phyloP scores from a whole-genome alignment of 768 basidiomycete species.

The Pilatotrama ljubarskyi region DNA sequence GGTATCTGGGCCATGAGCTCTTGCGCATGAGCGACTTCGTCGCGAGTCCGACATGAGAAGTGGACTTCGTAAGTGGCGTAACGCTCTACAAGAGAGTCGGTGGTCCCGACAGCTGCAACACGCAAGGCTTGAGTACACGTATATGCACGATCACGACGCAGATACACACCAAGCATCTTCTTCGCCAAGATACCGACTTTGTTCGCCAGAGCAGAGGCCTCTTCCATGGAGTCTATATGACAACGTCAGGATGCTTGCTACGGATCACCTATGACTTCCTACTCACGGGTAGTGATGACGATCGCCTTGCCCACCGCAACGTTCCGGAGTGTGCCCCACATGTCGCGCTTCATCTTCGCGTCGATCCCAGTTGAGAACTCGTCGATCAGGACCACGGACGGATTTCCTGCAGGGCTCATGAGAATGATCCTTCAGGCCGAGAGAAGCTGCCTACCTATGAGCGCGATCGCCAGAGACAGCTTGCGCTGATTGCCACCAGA shows the following conservation, averaged over 20 bases:
- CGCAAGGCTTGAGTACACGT: not conserved
- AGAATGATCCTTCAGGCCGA: too few species aligned
- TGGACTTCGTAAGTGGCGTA: constrained; percentile 79
- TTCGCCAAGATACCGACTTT: constrained; percentile 78
- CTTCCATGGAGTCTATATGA: constrained; percentile 74
- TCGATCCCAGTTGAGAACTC: constrained; percentile 85
- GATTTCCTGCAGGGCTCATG: constrained; percentile 53
- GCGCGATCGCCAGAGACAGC: constrained; percentile 70
- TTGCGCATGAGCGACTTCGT: constrained; percentile 58
- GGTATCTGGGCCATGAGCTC: constrained; percentile 62
- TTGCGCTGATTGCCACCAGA: constrained; percentile 84
- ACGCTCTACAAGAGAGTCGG: constrained; percentile 58
- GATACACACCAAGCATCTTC: constrained; percentile 57
- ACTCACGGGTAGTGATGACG: constrained; percentile 69
- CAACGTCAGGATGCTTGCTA: too few species aligned
- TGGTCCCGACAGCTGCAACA: constrained; percentile 62
- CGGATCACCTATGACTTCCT: too few species aligned
- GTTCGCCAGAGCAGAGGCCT: constrained; percentile 74
- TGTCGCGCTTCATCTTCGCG: constrained; percentile 80
- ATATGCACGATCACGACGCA: not conserved
- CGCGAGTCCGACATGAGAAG: constrained; percentile 64
- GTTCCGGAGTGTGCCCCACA: constrained; percentile 73
- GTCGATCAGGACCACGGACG: constrained; percentile 76
- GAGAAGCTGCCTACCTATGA: too few species aligned
- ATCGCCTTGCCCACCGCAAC: constrained; percentile 70